Evolutionary conservation across 805 yeast species (phyloP).

Genomic region (Cyberlindnera galapagoensis): DNA sequence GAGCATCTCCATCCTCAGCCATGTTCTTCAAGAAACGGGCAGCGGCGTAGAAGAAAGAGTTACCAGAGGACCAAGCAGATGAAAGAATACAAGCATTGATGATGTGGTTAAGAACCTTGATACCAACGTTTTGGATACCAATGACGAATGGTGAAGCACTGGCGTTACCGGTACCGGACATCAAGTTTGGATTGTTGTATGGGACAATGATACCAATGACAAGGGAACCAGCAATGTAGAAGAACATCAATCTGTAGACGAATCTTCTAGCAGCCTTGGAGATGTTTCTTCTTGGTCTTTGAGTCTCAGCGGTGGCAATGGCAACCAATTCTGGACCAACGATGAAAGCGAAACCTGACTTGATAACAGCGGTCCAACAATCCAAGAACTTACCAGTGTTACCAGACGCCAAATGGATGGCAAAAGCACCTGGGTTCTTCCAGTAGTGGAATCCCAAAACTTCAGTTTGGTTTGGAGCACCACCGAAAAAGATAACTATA

Average conservation of each 20-base stretch:
- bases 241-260: conserved; percentile 48
- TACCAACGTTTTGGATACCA: conserved; percentile 65
- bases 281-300: conserved; percentile 51
- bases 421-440: conserved; percentile 55
- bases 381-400: conserved; percentile 58
- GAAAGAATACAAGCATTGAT: conserved; percentile 73
- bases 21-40: conserved; percentile 69
- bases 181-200: conserved; percentile 48
- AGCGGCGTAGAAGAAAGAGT: conserved; percentile 73
- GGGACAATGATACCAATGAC: conserved; percentile 65
- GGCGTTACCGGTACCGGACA: conserved; percentile 51
- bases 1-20: conserved; percentile 74
- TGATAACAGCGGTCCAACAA: conserved; percentile 55
- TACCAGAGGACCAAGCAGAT: conserved; percentile 77
- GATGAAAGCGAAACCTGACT: conserved; percentile 61
- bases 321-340: conserved; percentile 59
- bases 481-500: conserved; percentile 56
- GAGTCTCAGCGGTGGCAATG: conserved; percentile 51
- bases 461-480: conserved; percentile 47
- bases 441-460: conserved; percentile 65
- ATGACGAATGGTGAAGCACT: conserved; percentile 75
- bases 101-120: conserved; percentile 63
- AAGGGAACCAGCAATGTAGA: conserved; percentile 59
- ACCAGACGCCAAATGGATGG: conserved; percentile 40
- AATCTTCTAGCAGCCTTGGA: conserved; percentile 54